These are phyloP conservation scores for Neurospora sublineolata DNA, from an alignment of 495 filamentous ascomycete species.

Conservation along the genomic window DNA sequence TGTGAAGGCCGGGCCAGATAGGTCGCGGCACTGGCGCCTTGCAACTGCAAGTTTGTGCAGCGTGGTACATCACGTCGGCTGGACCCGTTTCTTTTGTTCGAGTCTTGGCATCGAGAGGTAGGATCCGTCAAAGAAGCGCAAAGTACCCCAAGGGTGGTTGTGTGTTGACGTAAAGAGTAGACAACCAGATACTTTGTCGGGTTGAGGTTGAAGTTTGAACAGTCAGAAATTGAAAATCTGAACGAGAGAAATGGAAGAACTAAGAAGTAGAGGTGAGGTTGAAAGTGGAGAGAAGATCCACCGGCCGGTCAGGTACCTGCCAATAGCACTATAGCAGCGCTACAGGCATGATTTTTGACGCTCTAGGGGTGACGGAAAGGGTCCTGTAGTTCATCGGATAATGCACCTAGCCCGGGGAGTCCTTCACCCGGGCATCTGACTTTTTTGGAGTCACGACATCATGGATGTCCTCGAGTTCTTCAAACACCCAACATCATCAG, in stretches of 20 bases:
- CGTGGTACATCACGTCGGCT: conserved; percentile 2
- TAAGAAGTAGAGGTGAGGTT: not conserved
- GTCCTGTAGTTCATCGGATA: conserved; percentile 13
- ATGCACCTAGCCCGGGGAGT: conserved; percentile 16
- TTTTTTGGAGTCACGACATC: not conserved
- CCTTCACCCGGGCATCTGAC: not conserved
- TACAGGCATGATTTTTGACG: not conserved
- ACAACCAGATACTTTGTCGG: not conserved
- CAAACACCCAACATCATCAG: not conserved
- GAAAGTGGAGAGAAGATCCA: not conserved
- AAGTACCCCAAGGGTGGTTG: not conserved
- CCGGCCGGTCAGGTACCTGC: not conserved
- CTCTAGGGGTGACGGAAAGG: not conserved
- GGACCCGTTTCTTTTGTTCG: not conserved
- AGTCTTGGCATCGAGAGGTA: not conserved
- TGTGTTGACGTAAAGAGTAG: not conserved
- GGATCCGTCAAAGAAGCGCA: not conserved
- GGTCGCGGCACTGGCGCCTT: not conserved
- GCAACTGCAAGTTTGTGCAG: conserved; percentile 1
- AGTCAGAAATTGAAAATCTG: not conserved
- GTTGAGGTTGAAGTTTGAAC: not conserved
- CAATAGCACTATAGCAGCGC: not conserved
- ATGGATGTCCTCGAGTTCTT: not conserved
- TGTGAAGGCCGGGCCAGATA: not conserved
- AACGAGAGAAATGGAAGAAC: not conserved